phyloP scores from a whole-genome alignment of 2,329 filamentous ascomycete genomes.

The Trichoderma sp. region DNA sequence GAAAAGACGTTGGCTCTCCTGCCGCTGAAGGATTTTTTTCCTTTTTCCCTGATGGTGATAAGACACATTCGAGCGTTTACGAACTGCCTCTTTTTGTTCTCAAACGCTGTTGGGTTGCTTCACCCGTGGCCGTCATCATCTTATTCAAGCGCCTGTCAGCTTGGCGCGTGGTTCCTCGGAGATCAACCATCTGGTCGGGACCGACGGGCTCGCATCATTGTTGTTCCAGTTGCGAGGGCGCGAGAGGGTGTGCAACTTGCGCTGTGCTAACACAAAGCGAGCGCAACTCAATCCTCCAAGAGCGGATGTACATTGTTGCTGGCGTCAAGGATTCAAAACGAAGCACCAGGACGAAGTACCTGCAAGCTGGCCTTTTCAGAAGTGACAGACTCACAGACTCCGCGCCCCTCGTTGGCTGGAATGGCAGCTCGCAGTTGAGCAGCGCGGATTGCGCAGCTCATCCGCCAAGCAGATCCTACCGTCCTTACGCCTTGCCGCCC shows the following conservation, averaged over 20 bases:
- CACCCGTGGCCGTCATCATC: not conserved
- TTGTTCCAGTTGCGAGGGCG: not conserved
- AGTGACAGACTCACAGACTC: not conserved
- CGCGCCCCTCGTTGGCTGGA: not conserved
- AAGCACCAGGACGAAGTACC: not conserved
- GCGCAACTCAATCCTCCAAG: conserved; percentile 14
- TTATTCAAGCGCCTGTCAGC: conserved; percentile 1
- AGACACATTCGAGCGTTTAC: conserved; percentile 4
- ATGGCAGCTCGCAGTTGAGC: conserved; percentile 10
- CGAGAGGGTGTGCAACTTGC: not conserved
- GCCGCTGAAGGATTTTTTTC: not conserved
- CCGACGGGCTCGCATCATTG: conserved; percentile 11
- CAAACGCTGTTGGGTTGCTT: not conserved
- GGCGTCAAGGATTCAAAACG: not conserved
- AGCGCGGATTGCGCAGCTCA: not conserved
- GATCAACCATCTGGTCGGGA: conserved; percentile 25
- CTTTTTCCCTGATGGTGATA: not conserved
- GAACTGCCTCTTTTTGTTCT: not conserved
- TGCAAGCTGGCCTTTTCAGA: not conserved
- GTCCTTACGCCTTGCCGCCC: not conserved
- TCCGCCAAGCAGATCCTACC: no score
- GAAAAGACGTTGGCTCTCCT: not conserved
- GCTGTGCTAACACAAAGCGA: not conserved
- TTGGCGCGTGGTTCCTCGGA: conserved; percentile 16
- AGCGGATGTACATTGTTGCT: not conserved